Evolutionary conservation across 75 land plant genomes (phyloP).

Genomic region (Sequoiadendron giganteum): DNA sequence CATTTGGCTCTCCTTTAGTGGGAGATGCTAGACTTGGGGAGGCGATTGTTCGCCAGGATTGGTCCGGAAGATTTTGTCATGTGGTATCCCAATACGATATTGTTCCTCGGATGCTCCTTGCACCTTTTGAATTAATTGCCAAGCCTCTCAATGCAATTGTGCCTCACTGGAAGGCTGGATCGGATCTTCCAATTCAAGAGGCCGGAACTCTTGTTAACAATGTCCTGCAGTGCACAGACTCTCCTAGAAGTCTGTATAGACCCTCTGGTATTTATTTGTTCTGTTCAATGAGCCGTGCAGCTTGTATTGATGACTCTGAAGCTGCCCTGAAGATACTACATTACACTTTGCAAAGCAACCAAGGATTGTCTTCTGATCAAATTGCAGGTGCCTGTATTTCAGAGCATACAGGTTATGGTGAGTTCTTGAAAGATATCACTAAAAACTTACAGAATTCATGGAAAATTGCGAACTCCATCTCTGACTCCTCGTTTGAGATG

Average conservation of each 20-base stretch:
- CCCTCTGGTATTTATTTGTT: background rate
- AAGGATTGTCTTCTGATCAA: background rate
- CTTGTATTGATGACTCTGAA: background rate
- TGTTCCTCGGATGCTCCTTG: background rate
- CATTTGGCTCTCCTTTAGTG: too few relatives aligned
- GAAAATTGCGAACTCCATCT: background rate
- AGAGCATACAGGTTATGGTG: background rate
- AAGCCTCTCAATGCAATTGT: too few relatives aligned
- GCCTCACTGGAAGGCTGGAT: too few relatives aligned
- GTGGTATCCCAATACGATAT: slow-evolving; percentile 15
- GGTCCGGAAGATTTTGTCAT: slow-evolving; percentile 10
- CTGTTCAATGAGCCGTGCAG: too few relatives aligned
- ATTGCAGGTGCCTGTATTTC: background rate
- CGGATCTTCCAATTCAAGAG: too few relatives aligned
- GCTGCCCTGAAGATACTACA: background rate
- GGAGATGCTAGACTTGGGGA: too few relatives aligned
- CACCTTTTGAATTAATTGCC: too few relatives aligned
- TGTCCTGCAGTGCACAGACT: background rate
- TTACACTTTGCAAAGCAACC: background rate
- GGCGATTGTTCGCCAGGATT: slow-evolving; percentile 3
- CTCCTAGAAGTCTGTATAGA: background rate
- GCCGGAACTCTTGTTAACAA: background rate
- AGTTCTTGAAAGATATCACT: background rate
- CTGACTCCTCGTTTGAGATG: background rate
- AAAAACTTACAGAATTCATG: background rate